A percentile compares a stretch with the other conserved stretches of the same genome.
phyloP scores from a whole-genome alignment of 768 basidiomycete species.

The Leccinum uliginosum region DNA sequence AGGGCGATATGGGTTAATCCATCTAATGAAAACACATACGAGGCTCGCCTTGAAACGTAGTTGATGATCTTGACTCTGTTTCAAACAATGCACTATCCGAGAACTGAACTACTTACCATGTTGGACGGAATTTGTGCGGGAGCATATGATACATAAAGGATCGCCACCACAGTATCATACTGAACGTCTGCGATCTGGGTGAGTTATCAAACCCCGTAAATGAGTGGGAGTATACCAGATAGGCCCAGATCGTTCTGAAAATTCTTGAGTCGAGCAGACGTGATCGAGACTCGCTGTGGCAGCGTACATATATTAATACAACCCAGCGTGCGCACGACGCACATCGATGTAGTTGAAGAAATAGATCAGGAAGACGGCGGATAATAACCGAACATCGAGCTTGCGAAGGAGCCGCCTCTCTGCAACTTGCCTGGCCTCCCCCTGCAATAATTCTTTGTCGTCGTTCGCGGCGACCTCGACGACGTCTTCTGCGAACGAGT shows the following conservation, averaged over 20 bases:
- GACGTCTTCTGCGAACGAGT: slow-evolving; percentile 2
- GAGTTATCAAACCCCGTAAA: background rate
- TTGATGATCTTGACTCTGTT: background rate
- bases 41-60: background rate
- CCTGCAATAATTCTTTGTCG: background rate
- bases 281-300: background rate
- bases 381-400: background rate
- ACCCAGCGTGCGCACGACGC: background rate
- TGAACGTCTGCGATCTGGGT: background rate
- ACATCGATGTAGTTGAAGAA: background rate
- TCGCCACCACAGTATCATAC: background rate
- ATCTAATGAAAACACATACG: background rate
- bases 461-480: background rate
- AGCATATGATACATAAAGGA: background rate
- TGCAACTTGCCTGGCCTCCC: background rate
- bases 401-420: background rate
- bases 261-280: background rate
- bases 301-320: background rate
- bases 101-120: background rate
- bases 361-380: background rate
- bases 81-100: background rate
- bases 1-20: background rate
- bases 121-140: background rate
- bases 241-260: background rate
- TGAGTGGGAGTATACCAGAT: background rate